Evolutionary conservation across 139 green algal species (phyloP).

Genomic region (Microglena sp.): DNA sequence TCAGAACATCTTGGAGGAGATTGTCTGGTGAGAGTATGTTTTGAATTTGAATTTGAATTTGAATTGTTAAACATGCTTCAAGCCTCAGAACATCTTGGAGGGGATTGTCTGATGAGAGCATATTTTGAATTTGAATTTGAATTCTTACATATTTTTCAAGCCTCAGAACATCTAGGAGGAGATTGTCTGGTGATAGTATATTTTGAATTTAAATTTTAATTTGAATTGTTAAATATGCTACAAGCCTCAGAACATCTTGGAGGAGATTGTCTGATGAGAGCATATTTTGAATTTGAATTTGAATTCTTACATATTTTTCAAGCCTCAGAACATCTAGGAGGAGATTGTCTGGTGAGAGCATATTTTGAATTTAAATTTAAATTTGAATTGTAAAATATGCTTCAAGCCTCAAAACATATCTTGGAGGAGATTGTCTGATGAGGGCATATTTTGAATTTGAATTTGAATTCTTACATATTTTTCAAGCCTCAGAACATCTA

Average conservation of each 20-base stretch:
- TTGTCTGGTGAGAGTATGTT: conserved; percentile 76
- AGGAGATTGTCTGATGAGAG: background rate
- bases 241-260: background rate
- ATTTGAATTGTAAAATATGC: too few species aligned
- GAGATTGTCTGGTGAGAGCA: conserved; percentile 92
- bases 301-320: conserved; percentile 6
- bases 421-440: background rate
- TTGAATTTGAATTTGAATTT: too few species aligned
- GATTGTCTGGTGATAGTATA: conserved; percentile 84
- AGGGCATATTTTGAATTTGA: background rate
- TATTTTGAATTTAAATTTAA: too few species aligned
- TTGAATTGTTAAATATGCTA: too few species aligned
- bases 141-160: conserved; percentile 30
- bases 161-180: conserved; percentile 97
- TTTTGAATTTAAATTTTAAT: too few species aligned
- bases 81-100: background rate
- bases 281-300: background rate
- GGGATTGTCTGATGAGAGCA: background rate
- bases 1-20: conserved; percentile 97
- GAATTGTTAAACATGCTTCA: too few species aligned
- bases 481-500: conserved; percentile 80
- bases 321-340: conserved; percentile 91
- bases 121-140: background rate
- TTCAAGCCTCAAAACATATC: background rate
- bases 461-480: background rate